phyloP scores from a whole-genome alignment of 2,329 filamentous ascomycete genomes.

The Tolypocladium nubicola region DNA sequence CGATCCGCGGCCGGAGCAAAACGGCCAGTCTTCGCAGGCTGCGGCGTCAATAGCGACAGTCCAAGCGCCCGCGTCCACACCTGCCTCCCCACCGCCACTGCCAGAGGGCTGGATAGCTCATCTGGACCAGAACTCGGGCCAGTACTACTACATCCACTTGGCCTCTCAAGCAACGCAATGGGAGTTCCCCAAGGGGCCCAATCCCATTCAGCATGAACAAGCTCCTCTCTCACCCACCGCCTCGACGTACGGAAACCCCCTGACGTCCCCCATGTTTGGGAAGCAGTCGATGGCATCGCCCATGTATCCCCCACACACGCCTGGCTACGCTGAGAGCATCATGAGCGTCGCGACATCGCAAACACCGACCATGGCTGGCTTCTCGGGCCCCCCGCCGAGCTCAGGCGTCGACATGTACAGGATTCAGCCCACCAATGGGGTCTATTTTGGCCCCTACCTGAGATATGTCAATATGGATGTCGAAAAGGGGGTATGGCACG shows the following conservation, averaged over 20 bases:
- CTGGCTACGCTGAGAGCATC: slow-evolving; percentile 76
- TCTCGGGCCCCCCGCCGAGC: slow-evolving; percentile 77
- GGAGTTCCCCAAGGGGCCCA: slow-evolving; percentile 96
- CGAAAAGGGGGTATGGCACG: slow-evolving; percentile 81
- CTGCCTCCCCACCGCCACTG: slow-evolving; percentile 79
- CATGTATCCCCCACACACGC: slow-evolving; percentile 71
- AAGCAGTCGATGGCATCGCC: slow-evolving; percentile 57
- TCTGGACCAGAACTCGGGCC: slow-evolving; percentile 86
- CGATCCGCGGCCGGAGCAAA: slow-evolving; percentile 50
- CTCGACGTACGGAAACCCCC: slow-evolving; percentile 64
- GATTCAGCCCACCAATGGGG: slow-evolving; percentile 84
- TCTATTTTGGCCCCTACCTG: slow-evolving; percentile 95
- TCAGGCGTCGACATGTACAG: slow-evolving; percentile 93
- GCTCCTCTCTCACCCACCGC: slow-evolving; percentile 73
- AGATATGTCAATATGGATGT: slow-evolving; percentile 97
- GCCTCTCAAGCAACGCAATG: slow-evolving; percentile 93
- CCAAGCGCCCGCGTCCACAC: slow-evolving; percentile 50
- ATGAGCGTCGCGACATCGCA: slow-evolving; percentile 68
- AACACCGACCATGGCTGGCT: slow-evolving; percentile 69
- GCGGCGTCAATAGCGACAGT: slow-evolving; percentile 28
- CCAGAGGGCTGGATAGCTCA: slow-evolving; percentile 98
- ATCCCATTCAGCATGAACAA: slow-evolving; percentile 73
- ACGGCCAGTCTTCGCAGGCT: slow-evolving; percentile 36
- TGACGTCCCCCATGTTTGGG: slow-evolving; percentile 58
- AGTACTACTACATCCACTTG: slow-evolving; percentile 98